Conservation (phyloP, 73 alveolate genomes). For the Paramecium sonneborni region DNA sequence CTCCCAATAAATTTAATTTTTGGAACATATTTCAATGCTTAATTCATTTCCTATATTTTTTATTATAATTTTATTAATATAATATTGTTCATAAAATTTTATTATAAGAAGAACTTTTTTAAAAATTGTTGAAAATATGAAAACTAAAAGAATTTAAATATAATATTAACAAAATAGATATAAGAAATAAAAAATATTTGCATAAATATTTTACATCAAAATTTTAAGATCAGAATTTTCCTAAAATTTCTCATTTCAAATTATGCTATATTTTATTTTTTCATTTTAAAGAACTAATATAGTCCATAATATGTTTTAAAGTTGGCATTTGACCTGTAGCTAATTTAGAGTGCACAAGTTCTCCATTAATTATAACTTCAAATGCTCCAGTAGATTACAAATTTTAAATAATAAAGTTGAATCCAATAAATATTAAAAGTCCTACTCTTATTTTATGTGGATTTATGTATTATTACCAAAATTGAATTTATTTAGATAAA, state of each 20-base stretch:
- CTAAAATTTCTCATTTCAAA: too few species aligned
- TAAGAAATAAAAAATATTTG: too few species aligned
- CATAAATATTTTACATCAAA: too few species aligned
- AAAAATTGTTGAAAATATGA: too few species aligned
- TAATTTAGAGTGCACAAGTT: not conserved
- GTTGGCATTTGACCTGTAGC: not conserved
- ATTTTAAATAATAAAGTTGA: not conserved
- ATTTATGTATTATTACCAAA: not conserved
- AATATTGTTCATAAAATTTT: too few species aligned
- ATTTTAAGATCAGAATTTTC: too few species aligned
- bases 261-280: too few species aligned
- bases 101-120: too few species aligned
- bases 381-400: not conserved
- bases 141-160: too few species aligned
- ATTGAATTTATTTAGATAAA: not conserved
- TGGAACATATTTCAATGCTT: slow-evolving; percentile 43
- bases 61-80: not conserved
- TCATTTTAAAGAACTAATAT: too few species aligned
- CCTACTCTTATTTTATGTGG: not conserved
- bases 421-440: not conserved
- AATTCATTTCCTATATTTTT: not conserved
- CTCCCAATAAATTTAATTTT: slow-evolving; percentile 36
- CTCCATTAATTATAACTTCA: not conserved
- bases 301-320: not conserved
- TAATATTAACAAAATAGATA: too few species aligned